Evolutionary conservation across 306 rosid genomes (phyloP).

Genomic region (Luffa acutangula): DNA sequence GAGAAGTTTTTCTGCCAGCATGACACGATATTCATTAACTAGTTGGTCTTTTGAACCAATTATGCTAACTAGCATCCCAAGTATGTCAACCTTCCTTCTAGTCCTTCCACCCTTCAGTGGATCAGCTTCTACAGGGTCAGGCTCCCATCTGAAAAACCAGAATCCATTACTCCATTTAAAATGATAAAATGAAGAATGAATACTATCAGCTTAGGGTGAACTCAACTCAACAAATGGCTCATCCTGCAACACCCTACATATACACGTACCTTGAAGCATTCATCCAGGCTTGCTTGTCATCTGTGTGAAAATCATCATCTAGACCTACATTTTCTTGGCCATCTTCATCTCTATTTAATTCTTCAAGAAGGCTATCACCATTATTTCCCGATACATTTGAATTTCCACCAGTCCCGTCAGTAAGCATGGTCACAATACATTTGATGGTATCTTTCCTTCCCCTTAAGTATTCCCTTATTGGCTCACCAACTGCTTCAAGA

Average conservation of each 20-base stretch:
- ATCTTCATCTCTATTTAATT: conserved; percentile 88
- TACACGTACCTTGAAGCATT: conserved; percentile 51
- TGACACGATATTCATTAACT: conserved; percentile 88
- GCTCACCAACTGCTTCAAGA: conserved; percentile 96
- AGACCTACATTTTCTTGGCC: conserved; percentile 61
- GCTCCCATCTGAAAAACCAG: conserved; percentile 76
- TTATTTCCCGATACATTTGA: conserved; percentile 71
- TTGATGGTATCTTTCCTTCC: conserved; percentile 98
- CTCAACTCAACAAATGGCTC: neutral
- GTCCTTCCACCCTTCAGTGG: conserved; percentile 82
- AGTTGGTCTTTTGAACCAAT: conserved; percentile 94
- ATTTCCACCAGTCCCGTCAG: conserved; percentile 86
- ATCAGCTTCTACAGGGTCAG: conserved; percentile 98
- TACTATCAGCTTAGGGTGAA: neutral
- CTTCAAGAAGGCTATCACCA: conserved; percentile 99
- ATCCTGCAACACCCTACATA: neutral
- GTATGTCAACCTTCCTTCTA: conserved; percentile 88
- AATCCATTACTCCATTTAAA: neutral
- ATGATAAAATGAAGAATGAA: neutral
- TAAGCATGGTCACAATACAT: conserved; percentile 94
- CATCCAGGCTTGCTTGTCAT: conserved; percentile 93
- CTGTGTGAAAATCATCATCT: conserved; percentile 80
- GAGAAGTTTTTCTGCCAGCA: conserved; percentile 97
- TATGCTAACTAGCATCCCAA: conserved; percentile 93
- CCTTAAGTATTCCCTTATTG: conserved; percentile 89